Evolutionary conservation across 164 flowering plant species (phyloP), one percentile per base, ranked within the genome.

Genomic region (Kingdonia uniflora): DNA sequence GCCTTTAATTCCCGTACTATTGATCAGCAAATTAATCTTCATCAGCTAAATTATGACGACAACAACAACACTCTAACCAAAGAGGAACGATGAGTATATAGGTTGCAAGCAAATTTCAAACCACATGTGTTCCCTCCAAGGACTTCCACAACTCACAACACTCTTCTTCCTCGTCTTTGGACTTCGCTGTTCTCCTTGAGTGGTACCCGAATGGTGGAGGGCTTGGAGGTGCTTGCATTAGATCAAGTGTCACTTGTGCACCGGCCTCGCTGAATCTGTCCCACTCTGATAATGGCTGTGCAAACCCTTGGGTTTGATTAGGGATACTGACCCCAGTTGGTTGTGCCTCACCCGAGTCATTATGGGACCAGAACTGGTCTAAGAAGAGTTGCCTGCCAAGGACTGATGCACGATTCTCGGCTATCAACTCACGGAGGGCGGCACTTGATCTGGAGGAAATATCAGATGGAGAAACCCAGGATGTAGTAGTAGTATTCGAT

Each of bases 401-500:
- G 25, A 67, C 49, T 51, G 82, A 64, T 1, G 83, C 87, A 0
- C 94, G 84, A 54, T 78, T 78, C 60, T 84, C 87, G 0, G 78
- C 87, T 1, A 81, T 84, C 19, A 84, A 68, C 38, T 84, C 94
- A 0, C 75, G 79, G 5, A 84, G 74, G 0, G 87, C 92, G 13
- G 82, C 83, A 26, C 87, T 81, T 43, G 81, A 84, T 49, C 78
- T 70, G 16, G 59, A 48, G 19, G 65, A 61, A 16, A 61, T 58
- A 17, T 61, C 65, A 26, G 65, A 14, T 1, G 64, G 63, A 23
- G 63, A 61, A 19, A 53, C 64, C 58, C 64, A 54, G 26, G 58
- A 61, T 46, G 47, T 40, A 24, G 58, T 43, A 39, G 58, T 53
- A 46, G 47, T 40, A 24, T 52, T 52, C 37, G 58, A 61, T 61